phyloP scores from a whole-genome alignment of 1,139 yeast species.

The Geotrichum macrosporum region DNA sequence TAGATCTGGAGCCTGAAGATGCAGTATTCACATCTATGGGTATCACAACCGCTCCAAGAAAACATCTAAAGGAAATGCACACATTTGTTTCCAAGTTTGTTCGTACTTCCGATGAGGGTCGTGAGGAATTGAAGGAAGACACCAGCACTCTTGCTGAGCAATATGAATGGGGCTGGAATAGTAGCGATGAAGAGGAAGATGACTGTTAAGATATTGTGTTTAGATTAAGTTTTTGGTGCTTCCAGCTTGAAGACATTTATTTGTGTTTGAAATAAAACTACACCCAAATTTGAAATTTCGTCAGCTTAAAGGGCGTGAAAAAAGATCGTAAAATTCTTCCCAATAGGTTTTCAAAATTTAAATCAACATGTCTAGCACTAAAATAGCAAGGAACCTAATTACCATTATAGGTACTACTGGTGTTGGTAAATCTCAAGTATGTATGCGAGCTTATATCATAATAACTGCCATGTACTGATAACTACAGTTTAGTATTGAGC shows the following conservation, averaged over 20 bases:
- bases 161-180: slow-evolving; percentile 57
- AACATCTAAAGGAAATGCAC: slow-evolving; percentile 47
- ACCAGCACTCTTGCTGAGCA: slow-evolving; percentile 48
- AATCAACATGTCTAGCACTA: slow-evolving; percentile 20
- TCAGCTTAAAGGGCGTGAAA: no score
- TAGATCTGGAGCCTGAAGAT: slow-evolving; percentile 24
- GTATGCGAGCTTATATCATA: slow-evolving; percentile 17
- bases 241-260: no score
- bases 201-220: slow-evolving; percentile 16
- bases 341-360: background rate
- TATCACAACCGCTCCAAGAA: slow-evolving; percentile 46
- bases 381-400: slow-evolving; percentile 41
- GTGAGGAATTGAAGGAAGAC: slow-evolving; percentile 60
- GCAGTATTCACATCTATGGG: slow-evolving; percentile 42
- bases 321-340: background rate
- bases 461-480: background rate
- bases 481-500: slow-evolving; percentile 58
- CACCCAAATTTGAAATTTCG: background rate
- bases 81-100: slow-evolving; percentile 44
- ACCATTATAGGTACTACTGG: slow-evolving; percentile 95
- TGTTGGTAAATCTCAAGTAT: slow-evolving; percentile 87
- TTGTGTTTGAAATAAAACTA: no score
- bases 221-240: no score
- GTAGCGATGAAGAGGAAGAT: slow-evolving; percentile 37
- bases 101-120: slow-evolving; percentile 52